A percentile compares a stretch with the other conserved stretches of the same genome.
These are phyloP conservation scores for Phytophthora pinifolia DNA, from an alignment of 352 stramenopile species.

Conservation along the genomic window DNA sequence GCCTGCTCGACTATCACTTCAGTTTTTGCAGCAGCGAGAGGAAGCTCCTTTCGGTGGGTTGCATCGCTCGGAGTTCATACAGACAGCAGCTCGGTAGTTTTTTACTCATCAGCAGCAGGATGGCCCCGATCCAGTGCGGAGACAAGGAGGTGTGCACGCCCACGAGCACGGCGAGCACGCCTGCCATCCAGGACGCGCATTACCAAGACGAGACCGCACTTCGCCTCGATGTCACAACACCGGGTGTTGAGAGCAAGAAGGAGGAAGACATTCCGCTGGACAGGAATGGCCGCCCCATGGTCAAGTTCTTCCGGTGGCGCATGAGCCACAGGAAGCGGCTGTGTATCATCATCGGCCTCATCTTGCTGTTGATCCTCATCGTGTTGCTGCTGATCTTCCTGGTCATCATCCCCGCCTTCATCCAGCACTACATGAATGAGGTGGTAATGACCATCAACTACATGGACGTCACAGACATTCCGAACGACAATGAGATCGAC, in stretches of 20 bases:
- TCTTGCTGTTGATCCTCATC: conserved; percentile 41
- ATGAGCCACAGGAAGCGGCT: conserved; percentile 46
- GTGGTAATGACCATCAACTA: conserved; percentile 61
- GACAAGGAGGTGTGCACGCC: conserved; percentile 31
- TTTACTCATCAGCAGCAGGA: conserved; percentile 4
- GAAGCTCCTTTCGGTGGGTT: not conserved
- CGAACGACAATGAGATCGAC: conserved; percentile 37
- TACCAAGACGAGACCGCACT: conserved; percentile 22
- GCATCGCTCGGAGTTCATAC: no score
- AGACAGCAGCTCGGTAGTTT: not conserved
- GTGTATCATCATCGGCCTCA: conserved; percentile 30
- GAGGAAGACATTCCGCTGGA: conserved; percentile 18
- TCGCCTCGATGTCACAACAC: conserved; percentile 17
- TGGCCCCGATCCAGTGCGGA: conserved; percentile 21
- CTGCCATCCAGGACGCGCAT: conserved; percentile 18
- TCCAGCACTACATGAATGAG: conserved; percentile 57
- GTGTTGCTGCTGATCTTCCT: conserved; percentile 60
- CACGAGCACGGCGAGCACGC: conserved; percentile 19
- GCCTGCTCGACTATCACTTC: conserved; percentile 11
- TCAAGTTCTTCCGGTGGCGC: conserved; percentile 51
- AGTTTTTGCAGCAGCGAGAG: conserved; percentile 11
- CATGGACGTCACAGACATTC: conserved; percentile 54
- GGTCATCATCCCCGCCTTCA: conserved; percentile 45
- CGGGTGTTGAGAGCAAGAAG: conserved; percentile 21
- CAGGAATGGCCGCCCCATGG: conserved; percentile 24